phyloP scores from a whole-genome alignment of 2,329 filamentous ascomycete genomes.

The Stagonosporopsis cucurbitacearum region DNA sequence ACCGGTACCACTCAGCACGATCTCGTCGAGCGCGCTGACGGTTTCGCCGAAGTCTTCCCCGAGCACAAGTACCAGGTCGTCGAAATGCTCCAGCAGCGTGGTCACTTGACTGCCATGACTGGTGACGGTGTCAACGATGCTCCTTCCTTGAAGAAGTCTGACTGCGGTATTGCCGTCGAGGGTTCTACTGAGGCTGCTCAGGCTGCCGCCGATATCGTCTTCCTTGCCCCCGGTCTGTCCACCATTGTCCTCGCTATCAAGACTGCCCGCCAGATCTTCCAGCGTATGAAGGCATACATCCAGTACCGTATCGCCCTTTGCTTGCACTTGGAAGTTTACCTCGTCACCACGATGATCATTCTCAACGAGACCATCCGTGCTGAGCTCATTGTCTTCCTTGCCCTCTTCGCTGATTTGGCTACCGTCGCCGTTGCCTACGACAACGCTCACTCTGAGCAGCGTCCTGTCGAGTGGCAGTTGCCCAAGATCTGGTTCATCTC shows the following conservation, averaged over 20 bases:
- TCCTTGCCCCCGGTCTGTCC: slow-evolving; percentile 73
- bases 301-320: slow-evolving; percentile 79
- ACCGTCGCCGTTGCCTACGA: slow-evolving; percentile 82
- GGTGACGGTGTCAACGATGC: slow-evolving; percentile 78
- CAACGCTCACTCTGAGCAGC: slow-evolving; percentile 76
- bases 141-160: slow-evolving; percentile 75
- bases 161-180: slow-evolving; percentile 77
- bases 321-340: slow-evolving; percentile 76
- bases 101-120: slow-evolving; percentile 77
- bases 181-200: slow-evolving; percentile 75
- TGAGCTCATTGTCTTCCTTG: slow-evolving; percentile 79
- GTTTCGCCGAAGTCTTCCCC: slow-evolving; percentile 76
- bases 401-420: slow-evolving; percentile 78
- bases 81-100: slow-evolving; percentile 76
- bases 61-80: slow-evolving; percentile 80
- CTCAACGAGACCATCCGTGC: slow-evolving; percentile 77
- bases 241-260: slow-evolving; percentile 77
- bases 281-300: slow-evolving; percentile 79
- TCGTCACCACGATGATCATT: slow-evolving; percentile 79
- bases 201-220: slow-evolving; percentile 75
- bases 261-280: slow-evolving; percentile 76
- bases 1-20: slow-evolving; percentile 76
- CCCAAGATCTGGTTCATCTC: slow-evolving; percentile 83
- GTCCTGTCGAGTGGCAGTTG: slow-evolving; percentile 80
- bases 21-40: slow-evolving; percentile 75